phyloP scores from a whole-genome alignment of 2,329 filamentous ascomycete species.

The Stylonectria norvegica region DNA sequence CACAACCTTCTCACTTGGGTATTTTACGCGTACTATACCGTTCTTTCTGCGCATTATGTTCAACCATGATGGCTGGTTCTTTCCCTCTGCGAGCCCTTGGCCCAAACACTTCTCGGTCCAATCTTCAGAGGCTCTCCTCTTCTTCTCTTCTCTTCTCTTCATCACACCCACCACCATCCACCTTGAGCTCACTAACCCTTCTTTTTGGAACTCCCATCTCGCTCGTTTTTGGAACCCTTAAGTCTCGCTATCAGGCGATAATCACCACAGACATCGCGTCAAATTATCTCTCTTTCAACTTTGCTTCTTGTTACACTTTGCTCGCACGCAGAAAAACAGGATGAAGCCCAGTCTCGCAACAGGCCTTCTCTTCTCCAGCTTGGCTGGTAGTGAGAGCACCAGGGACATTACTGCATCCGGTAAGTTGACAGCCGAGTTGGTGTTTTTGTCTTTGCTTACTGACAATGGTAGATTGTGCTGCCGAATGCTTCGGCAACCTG shows the following conservation, averaged over 20 bases:
- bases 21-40: too few relatives aligned
- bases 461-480: constrained; percentile 11
- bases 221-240: constrained; percentile 32
- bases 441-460: constrained; percentile 1
- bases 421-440: constrained; percentile 1
- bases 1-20: too few relatives aligned
- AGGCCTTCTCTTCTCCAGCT: constrained; percentile 12
- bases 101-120: background rate
- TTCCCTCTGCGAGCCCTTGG: background rate
- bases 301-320: constrained; percentile 8
- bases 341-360: constrained; percentile 22
- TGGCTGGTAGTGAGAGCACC: constrained; percentile 5
- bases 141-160: constrained; percentile 14
- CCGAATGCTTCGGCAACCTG: constrained; percentile 16
- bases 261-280: constrained; percentile 26
- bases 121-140: background rate
- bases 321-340: constrained; percentile 3
- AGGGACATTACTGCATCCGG: constrained; percentile 9
- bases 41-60: too few relatives aligned
- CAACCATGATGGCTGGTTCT: background rate
- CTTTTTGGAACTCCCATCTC: constrained; percentile 23
- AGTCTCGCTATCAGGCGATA: constrained; percentile 32
- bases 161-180: constrained; percentile 18
- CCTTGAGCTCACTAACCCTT: constrained; percentile 22
- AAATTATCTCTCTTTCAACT: constrained; percentile 20